A percentile compares a stretch with the other conserved stretches of the same genome.
phyloP scores from a whole-genome alignment of 1,284 basidiomycete species.

The Amylostereum areolatum region DNA sequence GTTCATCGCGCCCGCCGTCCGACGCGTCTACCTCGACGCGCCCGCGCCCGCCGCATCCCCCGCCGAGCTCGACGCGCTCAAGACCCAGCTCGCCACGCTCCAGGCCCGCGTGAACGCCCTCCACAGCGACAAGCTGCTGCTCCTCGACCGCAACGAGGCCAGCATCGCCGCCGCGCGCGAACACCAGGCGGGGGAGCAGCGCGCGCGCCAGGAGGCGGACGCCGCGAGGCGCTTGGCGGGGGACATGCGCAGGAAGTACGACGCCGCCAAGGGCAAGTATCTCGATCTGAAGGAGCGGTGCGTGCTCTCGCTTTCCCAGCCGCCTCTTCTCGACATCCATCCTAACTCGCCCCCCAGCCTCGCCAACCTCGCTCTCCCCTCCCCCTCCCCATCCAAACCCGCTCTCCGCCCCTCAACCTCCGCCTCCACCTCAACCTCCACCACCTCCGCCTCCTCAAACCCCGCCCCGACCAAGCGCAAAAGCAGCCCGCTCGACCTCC shows the following conservation, averaged over 20 bases:
- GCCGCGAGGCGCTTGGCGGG: slow-evolving; percentile 20
- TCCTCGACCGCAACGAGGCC: slow-evolving; percentile 35
- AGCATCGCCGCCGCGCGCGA: slow-evolving; percentile 20
- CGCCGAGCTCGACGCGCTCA: slow-evolving; percentile 25
- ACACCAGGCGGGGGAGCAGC: slow-evolving; percentile 28
- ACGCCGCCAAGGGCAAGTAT: slow-evolving; percentile 20
- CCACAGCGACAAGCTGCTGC: slow-evolving; percentile 31
- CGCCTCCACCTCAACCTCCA: no score
- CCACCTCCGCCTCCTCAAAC: neutral
- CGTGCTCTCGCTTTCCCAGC: slow-evolving; percentile 4
- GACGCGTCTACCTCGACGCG: slow-evolving; percentile 49
- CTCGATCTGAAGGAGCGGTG: slow-evolving; percentile 17
- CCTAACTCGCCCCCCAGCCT: no score
- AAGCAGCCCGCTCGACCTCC: slow-evolving; percentile 18
- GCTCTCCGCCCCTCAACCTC: no score
- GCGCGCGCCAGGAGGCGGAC: slow-evolving; percentile 22
- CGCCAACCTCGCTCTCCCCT: no score
- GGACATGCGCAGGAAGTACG: slow-evolving; percentile 26
- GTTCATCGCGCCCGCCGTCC: slow-evolving; percentile 48
- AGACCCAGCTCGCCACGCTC: slow-evolving; percentile 28
- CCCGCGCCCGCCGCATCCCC: slow-evolving; percentile 24
- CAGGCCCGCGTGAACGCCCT: slow-evolving; percentile 28
- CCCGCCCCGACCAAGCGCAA: slow-evolving; percentile 17
- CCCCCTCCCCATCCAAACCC: no score
- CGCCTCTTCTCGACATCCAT: no score